These are phyloP conservation scores for Solanum ossicruentum DNA, from an alignment of 257 asterid genomes.

Conservation along the genomic window DNA sequence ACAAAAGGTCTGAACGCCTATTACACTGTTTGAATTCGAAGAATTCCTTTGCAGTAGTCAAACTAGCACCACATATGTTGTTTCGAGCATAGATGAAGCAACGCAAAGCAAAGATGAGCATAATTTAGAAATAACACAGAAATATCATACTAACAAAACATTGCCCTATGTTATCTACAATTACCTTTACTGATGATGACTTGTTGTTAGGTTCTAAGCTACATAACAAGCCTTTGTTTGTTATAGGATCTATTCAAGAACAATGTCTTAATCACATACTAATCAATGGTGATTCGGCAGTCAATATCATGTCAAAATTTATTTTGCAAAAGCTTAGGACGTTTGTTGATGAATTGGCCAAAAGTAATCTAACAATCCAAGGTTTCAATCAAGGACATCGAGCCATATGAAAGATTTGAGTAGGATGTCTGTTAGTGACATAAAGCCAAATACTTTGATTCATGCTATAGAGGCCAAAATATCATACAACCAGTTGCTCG, in stretches of 20 bases:
- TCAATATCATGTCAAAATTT: not conserved
- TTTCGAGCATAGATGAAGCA: not conserved
- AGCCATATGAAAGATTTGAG: not conserved
- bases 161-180: not conserved
- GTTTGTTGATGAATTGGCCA: not conserved
- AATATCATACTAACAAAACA: not conserved
- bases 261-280: not conserved
- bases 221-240: not conserved
- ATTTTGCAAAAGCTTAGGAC: not conserved
- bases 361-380: not conserved
- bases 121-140: not conserved
- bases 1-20: not conserved
- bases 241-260: not conserved
- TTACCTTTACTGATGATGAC: not conserved
- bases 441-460: not conserved
- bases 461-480: not conserved
- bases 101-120: not conserved
- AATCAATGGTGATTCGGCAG: not conserved
- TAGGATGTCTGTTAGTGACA: not conserved
- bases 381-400: not conserved
- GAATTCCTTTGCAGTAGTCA: not conserved
- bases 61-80: not conserved
- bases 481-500: not conserved
- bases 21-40: not conserved
- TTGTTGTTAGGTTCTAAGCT: not conserved